These are phyloP conservation scores for Alternaria triticimaculans DNA, from an alignment of 2,329 filamentous ascomycete genomes.

Conservation along the genomic window DNA sequence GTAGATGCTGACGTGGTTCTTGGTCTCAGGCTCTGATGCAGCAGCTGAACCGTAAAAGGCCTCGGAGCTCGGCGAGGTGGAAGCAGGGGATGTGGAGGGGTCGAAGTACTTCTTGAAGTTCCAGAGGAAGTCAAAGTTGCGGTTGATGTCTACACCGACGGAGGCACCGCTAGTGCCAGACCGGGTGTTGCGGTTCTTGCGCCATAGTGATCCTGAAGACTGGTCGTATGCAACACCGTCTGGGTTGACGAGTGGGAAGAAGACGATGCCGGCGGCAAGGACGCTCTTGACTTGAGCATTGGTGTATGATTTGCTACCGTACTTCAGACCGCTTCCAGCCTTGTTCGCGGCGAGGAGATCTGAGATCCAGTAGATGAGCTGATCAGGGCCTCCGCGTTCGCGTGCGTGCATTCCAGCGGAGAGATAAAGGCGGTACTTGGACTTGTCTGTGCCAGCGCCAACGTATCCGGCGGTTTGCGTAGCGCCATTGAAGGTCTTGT, in stretches of 20 bases:
- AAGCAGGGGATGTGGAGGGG: slow-evolving; percentile 49
- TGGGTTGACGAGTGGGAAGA: slow-evolving; percentile 52
- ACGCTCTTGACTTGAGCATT: slow-evolving; percentile 60
- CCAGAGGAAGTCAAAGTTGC: slow-evolving; percentile 62
- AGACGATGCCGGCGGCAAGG: slow-evolving; percentile 61
- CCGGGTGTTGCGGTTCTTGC: slow-evolving; percentile 50
- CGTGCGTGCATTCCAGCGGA: slow-evolving; percentile 64
- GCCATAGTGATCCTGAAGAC: slow-evolving; percentile 41
- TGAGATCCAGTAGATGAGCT: slow-evolving; percentile 64
- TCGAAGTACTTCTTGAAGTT: slow-evolving; percentile 59
- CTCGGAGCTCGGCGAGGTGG: slow-evolving; percentile 54
- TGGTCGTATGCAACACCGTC: slow-evolving; percentile 47
- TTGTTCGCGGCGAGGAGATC: slow-evolving; percentile 63
- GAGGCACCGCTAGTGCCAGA: slow-evolving; percentile 44
- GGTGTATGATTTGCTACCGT: slow-evolving; percentile 61
- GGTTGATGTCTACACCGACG: slow-evolving; percentile 46
- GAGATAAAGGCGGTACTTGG: slow-evolving; percentile 57
- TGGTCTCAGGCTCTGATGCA: slow-evolving; percentile 64
- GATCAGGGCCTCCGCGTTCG: slow-evolving; percentile 64
- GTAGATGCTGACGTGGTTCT: slow-evolving; percentile 61
- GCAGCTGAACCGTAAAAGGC: slow-evolving; percentile 60
- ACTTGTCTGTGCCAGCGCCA: slow-evolving; percentile 53
- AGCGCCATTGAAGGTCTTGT: slow-evolving; percentile 54
- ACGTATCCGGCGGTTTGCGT: slow-evolving; percentile 53
- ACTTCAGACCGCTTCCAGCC: slow-evolving; percentile 58